Base-by-base conservation (phyloP, 2,329 filamentous ascomycete species). In the Domatiomyces catenatus region DNA sequence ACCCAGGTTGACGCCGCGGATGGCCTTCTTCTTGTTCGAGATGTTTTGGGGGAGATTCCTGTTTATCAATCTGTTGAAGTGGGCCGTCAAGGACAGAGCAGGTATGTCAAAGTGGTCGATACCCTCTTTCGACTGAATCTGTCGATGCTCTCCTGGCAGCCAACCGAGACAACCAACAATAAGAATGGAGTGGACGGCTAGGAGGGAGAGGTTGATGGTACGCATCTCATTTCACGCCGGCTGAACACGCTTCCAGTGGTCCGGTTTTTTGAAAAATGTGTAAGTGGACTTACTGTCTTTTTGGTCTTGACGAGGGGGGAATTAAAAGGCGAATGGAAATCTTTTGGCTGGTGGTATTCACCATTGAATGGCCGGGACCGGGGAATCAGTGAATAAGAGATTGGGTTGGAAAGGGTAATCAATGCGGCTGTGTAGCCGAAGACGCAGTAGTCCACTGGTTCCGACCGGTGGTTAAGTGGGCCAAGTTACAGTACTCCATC, bases 1-100 rank as follows among this genome's bases (percentile, higher is more conserved):
- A 5, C 75, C 74, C 7, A 77, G 62, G 58, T 78, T 77, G 50
- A 78, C 75, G 28, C 75, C 75, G 8, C 75, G 71, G 48, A 78
- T 49, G 10, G 32, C 32, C 8, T 39, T 39, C 32, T 39, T 39
- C 10, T 39, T 15, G 32, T 39, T 39, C 5, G 32, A 39, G 10
- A 15, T 12, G 32, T 39, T 39, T 39, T 39, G 32, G 10, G 32
- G 32, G 32, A 39, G 32, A 39, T 39, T 39, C 32, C 32, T 15
- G 10, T 5, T 39, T 39, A 39, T 39, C 32, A 39, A 15, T 5
- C 32, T 39, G 12, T n/a, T n/a, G n/a, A n/a, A n/a, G n/a, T 39
- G 10, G 10, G 3, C 32, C 15, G 32, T 0, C 51, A 56, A 0
- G 26, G 17, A 39, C 15, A 10, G 32, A 15, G 15, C 32, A 12